Evolutionary conservation across 176 grass and related monocot species (phyloP).

Genomic region (Thalia dealbata): DNA sequence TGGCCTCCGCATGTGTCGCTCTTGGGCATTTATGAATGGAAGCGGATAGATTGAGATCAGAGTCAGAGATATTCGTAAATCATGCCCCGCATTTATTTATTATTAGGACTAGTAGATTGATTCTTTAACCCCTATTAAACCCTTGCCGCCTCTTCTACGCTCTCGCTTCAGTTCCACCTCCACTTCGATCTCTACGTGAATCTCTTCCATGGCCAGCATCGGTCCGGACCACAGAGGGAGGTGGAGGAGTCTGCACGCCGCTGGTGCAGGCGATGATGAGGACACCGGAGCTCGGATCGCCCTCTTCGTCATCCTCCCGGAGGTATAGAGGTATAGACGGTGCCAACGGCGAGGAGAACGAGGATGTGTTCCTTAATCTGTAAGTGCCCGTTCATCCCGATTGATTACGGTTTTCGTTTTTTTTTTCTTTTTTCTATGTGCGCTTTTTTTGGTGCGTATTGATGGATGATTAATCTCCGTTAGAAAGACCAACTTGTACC

Average conservation of each 20-base stretch:
- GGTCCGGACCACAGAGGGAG: constrained; percentile 8
- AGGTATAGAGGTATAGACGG: no score
- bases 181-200: not conserved
- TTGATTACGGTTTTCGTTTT: not conserved
- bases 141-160: no score
- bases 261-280: constrained; percentile 43
- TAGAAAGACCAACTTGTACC: constrained; percentile 61
- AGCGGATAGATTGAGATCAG: no score
- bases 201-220: constrained; percentile 16
- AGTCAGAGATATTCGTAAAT: no score
- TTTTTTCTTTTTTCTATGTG: not conserved
- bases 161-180: not conserved
- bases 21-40: no score
- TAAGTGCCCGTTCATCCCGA: constrained; percentile 5
- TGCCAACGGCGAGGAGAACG: constrained; percentile 61
- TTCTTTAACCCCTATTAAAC: no score
- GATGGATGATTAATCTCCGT: not conserved
- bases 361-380: constrained; percentile 53
- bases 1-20: no score
- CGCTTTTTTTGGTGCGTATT: not conserved
- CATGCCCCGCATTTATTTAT: no score
- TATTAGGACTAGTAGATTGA: no score
- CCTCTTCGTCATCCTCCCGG: constrained; percentile 54
- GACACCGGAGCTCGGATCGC: constrained; percentile 62
- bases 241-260: constrained; percentile 18